These are phyloP conservation scores for Quercus phellos DNA, from an alignment of 331 rosid species.

Conservation along the genomic window DNA sequence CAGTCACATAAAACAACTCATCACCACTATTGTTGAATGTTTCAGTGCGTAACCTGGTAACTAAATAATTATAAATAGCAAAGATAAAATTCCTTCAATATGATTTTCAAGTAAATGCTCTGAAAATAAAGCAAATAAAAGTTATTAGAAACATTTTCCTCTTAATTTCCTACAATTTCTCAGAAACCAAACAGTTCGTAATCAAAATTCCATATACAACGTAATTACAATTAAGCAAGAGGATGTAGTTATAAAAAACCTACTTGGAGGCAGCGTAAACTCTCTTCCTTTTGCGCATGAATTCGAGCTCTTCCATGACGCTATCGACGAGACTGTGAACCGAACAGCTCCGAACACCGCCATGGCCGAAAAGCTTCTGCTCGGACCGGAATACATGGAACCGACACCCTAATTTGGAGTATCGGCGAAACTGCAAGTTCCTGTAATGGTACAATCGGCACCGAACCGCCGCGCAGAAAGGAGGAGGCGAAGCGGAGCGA, in stretches of 20 bases:
- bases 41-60: background rate
- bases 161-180: background rate
- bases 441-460: slow-evolving; percentile 32
- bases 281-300: slow-evolving; percentile 39
- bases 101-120: background rate
- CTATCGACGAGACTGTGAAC: slow-evolving; percentile 51
- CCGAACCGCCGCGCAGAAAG: slow-evolving; percentile 46
- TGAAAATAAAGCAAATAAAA: background rate
- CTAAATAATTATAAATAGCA: slow-evolving; percentile 8
- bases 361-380: slow-evolving; percentile 23
- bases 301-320: slow-evolving; percentile 64
- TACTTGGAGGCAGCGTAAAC: slow-evolving; percentile 56
- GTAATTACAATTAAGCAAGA: background rate
- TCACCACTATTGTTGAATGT: too few relatives aligned
- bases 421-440: slow-evolving; percentile 16
- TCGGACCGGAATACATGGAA: slow-evolving; percentile 15
- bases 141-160: background rate
- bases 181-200: background rate
- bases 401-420: slow-evolving; percentile 17
- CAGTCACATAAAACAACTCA: too few relatives aligned
- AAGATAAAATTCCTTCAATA: background rate
- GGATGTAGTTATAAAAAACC: background rate
- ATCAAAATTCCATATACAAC: background rate
- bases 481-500: slow-evolving; percentile 49
- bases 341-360: slow-evolving; percentile 36